Evolutionary conservation across 371 early-diverging fungal genomes (phyloP).

Genomic region (Lichtheimia hyalospora): DNA sequence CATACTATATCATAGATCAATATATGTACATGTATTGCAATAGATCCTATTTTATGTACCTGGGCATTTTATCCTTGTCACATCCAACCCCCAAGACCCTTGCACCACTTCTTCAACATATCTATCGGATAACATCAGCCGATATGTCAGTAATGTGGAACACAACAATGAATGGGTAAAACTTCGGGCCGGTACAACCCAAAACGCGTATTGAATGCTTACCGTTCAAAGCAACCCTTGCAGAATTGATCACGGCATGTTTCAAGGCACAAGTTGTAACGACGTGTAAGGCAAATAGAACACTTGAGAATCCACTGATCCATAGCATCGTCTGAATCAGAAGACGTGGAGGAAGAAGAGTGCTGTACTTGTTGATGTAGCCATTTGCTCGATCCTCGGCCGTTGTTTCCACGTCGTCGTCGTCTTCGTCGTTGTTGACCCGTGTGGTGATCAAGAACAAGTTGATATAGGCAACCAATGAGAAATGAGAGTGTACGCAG

Average conservation of each 20-base stretch:
- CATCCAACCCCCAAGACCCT: slow-evolving; percentile 65
- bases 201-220: slow-evolving; percentile 8
- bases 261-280: slow-evolving; percentile 60
- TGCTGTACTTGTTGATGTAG: not conserved
- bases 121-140: slow-evolving; percentile 20
- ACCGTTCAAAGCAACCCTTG: slow-evolving; percentile 65
- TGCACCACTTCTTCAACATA: slow-evolving; percentile 65
- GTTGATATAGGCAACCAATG: slow-evolving; percentile 33
- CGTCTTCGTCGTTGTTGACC: slow-evolving; percentile 7
- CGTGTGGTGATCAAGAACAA: slow-evolving; percentile 31
- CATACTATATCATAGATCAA: slow-evolving; percentile 39
- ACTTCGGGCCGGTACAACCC: not conserved
- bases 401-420: not conserved
- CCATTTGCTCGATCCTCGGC: slow-evolving; percentile 1
- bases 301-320: slow-evolving; percentile 67
- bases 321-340: slow-evolving; percentile 41
- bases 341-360: slow-evolving; percentile 3
- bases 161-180: not conserved
- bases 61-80: slow-evolving; percentile 65
- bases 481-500: slow-evolving; percentile 40
- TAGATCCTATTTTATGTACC: slow-evolving; percentile 17
- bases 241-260: slow-evolving; percentile 70
- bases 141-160: no score
- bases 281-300: slow-evolving; percentile 68
- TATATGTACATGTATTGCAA: no score